Percentiles rank a stretch among this genome's conserved stretches.
Evolutionary conservation across 2,329 filamentous ascomycete genomes (phyloP).

Genomic region (Trichothecium sympodiale): DNA sequence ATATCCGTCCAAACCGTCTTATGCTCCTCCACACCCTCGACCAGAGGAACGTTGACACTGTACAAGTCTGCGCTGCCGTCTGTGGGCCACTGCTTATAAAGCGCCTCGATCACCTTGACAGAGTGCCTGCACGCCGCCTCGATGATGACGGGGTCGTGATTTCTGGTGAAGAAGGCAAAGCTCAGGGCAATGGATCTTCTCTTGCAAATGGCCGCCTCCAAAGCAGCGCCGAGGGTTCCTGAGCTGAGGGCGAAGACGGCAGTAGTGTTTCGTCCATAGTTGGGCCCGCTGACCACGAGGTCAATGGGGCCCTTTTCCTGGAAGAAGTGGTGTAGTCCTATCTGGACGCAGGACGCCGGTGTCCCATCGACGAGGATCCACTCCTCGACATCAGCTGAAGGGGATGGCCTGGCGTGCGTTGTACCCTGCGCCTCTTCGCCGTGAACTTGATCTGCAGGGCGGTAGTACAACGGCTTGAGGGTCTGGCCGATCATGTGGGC

Average conservation of each 20-base stretch:
- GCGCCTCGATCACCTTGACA: constrained; percentile 66
- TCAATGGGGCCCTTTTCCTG: constrained; percentile 60
- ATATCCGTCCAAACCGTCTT: constrained; percentile 77
- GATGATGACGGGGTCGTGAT: constrained; percentile 76
- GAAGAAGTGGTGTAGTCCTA: constrained; percentile 73
- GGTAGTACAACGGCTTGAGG: constrained; percentile 76
- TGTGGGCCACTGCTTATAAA: constrained; percentile 62
- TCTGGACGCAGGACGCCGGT: constrained; percentile 71
- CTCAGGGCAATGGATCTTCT: constrained; percentile 68
- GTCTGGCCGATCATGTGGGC: constrained; percentile 90
- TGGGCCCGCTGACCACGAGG: constrained; percentile 68
- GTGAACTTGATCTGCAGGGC: constrained; percentile 35
- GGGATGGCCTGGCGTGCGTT: constrained; percentile 49
- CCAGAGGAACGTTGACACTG: constrained; percentile 78
- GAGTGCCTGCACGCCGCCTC: constrained; percentile 63
- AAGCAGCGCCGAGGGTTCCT: constrained; percentile 65
- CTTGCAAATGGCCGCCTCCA: constrained; percentile 65
- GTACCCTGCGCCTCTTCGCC: constrained; percentile 41
- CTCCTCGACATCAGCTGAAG: constrained; percentile 52
- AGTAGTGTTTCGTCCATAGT: constrained; percentile 75
- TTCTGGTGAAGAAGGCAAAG: constrained; percentile 80
- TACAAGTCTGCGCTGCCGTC: constrained; percentile 69
- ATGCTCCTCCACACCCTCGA: constrained; percentile 58
- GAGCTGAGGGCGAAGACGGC: constrained; percentile 69
- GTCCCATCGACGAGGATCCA: constrained; percentile 77